Conservation (phyloP, 2,329 filamentous ascomycete genomes). For the Verticillium klebahnii region DNA sequence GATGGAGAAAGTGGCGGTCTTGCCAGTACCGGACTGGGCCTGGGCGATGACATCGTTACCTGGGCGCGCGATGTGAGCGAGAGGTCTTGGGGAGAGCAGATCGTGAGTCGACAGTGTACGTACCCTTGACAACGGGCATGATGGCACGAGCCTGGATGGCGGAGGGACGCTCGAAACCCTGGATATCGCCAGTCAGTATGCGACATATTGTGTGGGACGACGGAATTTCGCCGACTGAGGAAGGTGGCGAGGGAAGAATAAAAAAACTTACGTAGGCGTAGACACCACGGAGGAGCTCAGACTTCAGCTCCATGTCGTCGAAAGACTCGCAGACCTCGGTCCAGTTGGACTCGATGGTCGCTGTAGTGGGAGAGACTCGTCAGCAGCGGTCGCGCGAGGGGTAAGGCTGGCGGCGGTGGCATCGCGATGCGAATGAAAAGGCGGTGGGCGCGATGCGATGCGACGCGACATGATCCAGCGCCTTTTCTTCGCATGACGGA, state of each 20-base stretch:
- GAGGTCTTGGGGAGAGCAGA: not conserved
- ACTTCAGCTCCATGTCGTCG: slow-evolving; percentile 95
- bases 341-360: slow-evolving; percentile 78
- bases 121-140: slow-evolving; percentile 99
- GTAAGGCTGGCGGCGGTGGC: not conserved
- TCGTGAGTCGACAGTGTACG: slow-evolving; percentile 23
- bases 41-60: slow-evolving; percentile 99
- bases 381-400: not conserved
- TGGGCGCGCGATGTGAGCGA: slow-evolving; percentile 26
- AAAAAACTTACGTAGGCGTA: slow-evolving; percentile 12
- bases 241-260: not conserved
- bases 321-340: slow-evolving; percentile 99
- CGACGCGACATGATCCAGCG: slow-evolving; percentile 1
- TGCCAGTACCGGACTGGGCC: slow-evolving; percentile 99
- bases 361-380: slow-evolving; percentile 27
- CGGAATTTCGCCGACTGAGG: not conserved
- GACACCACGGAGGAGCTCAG: slow-evolving; percentile 87
- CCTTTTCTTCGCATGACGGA: not conserved
- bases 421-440: not conserved
- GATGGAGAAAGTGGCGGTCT: slow-evolving; percentile 99
- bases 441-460: not conserved
- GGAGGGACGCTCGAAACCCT: slow-evolving; percentile 74
- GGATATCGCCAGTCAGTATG: not conserved
- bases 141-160: slow-evolving; percentile 99
- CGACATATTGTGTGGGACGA: not conserved